Percentiles rank a stretch among this genome's conserved stretches.
phyloP scores from a whole-genome alignment of 2,329 filamentous ascomycete species.

The Diaporthe sp. region DNA sequence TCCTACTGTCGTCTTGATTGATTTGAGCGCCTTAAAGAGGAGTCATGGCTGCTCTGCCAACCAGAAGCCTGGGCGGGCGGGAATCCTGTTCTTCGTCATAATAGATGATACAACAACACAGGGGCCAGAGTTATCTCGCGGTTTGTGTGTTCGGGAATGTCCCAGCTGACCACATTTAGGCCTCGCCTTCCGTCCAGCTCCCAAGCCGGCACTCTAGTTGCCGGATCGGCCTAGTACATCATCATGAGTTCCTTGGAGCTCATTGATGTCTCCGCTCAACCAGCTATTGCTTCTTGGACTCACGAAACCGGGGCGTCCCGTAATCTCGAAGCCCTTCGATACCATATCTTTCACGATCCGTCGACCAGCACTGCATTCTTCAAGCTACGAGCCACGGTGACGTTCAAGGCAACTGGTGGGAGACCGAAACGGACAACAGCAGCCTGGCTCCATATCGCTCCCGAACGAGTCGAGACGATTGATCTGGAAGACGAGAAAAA shows the following conservation, averaged over 20 bases:
- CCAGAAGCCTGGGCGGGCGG: conserved; percentile 33
- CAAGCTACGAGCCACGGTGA: conserved; percentile 29
- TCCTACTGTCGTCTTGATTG: conserved; percentile 30
- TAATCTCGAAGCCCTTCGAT: conserved; percentile 4
- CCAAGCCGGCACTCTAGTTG: background rate
- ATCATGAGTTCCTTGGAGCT: conserved; percentile 15
- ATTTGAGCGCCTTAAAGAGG: background rate
- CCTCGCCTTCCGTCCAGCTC: conserved; percentile 6
- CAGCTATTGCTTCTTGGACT: conserved; percentile 21
- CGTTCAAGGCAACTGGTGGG: conserved; percentile 9
- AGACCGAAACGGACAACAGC: conserved; percentile 26
- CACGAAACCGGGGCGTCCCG: background rate
- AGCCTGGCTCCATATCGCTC: conserved; percentile 25
- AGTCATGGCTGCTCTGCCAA: conserved; percentile 36
- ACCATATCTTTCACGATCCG: conserved; percentile 27
- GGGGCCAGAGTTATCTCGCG: conserved; percentile 24
- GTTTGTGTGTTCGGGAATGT: conserved; percentile 23
- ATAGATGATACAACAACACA: background rate
- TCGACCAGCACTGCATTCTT: conserved; percentile 32
- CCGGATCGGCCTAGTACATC: background rate
- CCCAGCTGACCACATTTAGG: conserved; percentile 22
- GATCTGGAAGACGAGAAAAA: conserved; percentile 14
- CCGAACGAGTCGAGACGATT: conserved; percentile 11
- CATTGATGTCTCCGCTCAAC: conserved; percentile 20
- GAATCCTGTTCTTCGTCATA: conserved; percentile 31